A percentile compares a stretch with the other conserved stretches of the same genome.
These are phyloP conservation scores for Eutrema japonicum DNA, from an alignment of 345 rosid genomes.

Conservation along the genomic window DNA sequence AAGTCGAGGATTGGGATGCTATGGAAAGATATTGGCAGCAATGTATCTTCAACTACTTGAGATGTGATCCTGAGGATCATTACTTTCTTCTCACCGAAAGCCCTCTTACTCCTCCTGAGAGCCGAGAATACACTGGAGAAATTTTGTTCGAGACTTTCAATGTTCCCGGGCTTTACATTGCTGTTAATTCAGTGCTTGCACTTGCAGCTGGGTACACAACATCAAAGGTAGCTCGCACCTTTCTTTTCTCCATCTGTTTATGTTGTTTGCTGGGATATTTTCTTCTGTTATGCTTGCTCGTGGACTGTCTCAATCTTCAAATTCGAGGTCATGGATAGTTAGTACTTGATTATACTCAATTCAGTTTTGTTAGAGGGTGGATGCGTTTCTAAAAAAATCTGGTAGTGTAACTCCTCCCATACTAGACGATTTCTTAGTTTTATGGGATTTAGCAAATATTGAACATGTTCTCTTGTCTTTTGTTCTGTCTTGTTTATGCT, in stretches of 20 bases:
- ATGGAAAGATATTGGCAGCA: constrained; percentile 99
- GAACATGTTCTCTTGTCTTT: background rate
- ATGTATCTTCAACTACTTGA: constrained; percentile 82
- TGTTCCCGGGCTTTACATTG: constrained; percentile 93
- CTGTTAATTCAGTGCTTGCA: constrained; percentile 97
- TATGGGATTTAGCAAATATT: constrained; percentile 1
- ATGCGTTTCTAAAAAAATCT: background rate
- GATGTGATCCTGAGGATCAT: constrained; percentile 99
- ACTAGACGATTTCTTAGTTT: background rate
- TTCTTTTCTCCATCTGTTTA: constrained; percentile 1
- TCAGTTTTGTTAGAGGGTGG: background rate
- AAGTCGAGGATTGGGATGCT: constrained; percentile 96
- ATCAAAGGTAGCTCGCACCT: constrained; percentile 67
- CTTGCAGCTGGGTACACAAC: constrained; percentile 97
- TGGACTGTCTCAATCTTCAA: constrained; percentile 12
- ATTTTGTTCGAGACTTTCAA: constrained; percentile 96
- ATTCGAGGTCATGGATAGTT: background rate
- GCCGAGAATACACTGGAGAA: constrained; percentile 92
- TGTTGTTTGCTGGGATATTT: constrained; percentile 4
- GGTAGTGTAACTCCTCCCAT: background rate
- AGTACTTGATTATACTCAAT: background rate
- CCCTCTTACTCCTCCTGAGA: constrained; percentile 97
- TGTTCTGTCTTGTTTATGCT: constrained; percentile 2
- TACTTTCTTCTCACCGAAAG: constrained; percentile 94
- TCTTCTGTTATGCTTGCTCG: constrained; percentile 4